A percentile compares a stretch with the other conserved stretches of the same genome.
phyloP scores from a whole-genome alignment of 768 basidiomycete species.

The Flagelloscypha sp. region DNA sequence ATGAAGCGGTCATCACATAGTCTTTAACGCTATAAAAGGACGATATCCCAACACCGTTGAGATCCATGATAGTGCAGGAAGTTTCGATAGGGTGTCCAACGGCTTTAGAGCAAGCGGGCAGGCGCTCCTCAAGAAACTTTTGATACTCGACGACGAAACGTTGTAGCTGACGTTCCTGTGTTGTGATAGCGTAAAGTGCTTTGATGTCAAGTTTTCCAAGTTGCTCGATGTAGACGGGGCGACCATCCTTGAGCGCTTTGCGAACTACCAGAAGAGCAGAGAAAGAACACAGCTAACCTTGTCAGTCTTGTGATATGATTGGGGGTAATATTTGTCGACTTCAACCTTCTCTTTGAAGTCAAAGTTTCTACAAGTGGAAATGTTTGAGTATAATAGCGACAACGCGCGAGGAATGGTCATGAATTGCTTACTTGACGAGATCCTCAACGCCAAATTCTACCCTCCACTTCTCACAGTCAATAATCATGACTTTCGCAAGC shows the following conservation, averaged over 20 bases:
- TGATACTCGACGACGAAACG: constrained; percentile 93
- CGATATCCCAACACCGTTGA: constrained; percentile 57
- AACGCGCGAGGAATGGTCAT: not conserved
- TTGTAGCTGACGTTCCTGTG: constrained; percentile 79
- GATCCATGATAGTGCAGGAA: constrained; percentile 94
- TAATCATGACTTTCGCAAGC: constrained; percentile 79
- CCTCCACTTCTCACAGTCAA: constrained; percentile 81
- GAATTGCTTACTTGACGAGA: constrained; percentile 45
- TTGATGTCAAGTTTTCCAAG: constrained; percentile 85
- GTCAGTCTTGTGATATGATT: constrained; percentile 94
- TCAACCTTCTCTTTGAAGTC: constrained; percentile 74
- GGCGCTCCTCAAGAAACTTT: constrained; percentile 69
- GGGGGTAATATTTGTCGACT: constrained; percentile 91
- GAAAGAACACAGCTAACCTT: constrained; percentile 43
- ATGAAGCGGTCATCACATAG: constrained; percentile 69
- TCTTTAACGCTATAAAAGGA: constrained; percentile 90
- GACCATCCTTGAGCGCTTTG: constrained; percentile 89
- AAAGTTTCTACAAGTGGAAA: constrained; percentile 50
- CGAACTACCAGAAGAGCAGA: not conserved
- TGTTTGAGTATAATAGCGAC: constrained; percentile 5
- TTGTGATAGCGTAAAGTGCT: constrained; percentile 74
- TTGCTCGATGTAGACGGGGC: constrained; percentile 91
- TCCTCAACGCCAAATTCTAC: constrained; percentile 78
- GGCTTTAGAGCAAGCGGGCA: constrained; percentile 67
- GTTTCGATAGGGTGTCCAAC: constrained; percentile 90